Evolutionary conservation across 192 early-diverging fungal species (phyloP), one percentile per base, ranked within the genome.

Genomic region (Backusella sp.): DNA sequence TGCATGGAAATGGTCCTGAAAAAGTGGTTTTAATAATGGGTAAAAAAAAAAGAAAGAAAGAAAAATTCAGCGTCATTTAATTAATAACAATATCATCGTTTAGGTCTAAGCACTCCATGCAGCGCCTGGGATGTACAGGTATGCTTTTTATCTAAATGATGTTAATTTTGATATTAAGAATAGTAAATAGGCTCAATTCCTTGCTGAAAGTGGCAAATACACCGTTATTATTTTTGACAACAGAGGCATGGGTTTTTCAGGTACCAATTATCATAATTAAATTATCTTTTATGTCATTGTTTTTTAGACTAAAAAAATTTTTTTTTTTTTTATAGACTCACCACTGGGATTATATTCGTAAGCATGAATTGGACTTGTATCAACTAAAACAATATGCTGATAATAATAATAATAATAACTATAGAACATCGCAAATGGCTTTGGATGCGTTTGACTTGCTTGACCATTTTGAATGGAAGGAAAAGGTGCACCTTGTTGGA

Each of bases 191-290:
- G 87, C 89, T 11, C 80, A 89, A 28, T 87, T 90, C 69, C 92
- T 97, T 78, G 86, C 89, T 3, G 66, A 79, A 19, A 88, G 86
- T 26, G 86, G 86, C 19, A 88, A 92, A 49, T 95, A 90, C 76
- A 91, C 90, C 3, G 84, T 91, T 5, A 87, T 92, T 30, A 87
- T 94, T 19, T 95, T 95, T 76, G 95, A 97, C 73, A 97, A 97
- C 87, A 86, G 94, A 53, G 95, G 94, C 14, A 87, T 90, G 37
- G 95, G 95, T 11, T 79, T 82, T 68, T 87, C 85, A 8, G 87
- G 86, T 81, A 73, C 82, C 76, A 4, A 49, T 44, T 44, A n/a
- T n/a, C n/a, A n/a, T n/a, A 49, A 49, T 2, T 44, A 4, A 44
- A 17, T 44, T 44, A 17, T 44, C 75, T 19, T 49, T 49, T 49